These are phyloP conservation scores for Acanthamoeba quina DNA, from an alignment of 208 protist genomes.

Conservation along the genomic window DNA sequence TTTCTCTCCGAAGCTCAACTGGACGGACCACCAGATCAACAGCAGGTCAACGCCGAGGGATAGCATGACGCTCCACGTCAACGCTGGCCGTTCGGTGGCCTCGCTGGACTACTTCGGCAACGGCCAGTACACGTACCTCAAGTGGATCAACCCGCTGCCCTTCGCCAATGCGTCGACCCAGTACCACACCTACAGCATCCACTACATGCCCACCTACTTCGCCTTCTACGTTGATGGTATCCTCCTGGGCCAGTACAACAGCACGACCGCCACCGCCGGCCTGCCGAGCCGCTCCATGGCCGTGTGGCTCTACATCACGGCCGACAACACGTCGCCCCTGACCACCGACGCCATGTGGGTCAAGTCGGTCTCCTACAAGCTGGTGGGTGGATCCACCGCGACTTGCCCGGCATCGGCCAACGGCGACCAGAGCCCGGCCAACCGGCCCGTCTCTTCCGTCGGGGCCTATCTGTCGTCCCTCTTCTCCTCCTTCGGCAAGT, in stretches of 20 bases:
- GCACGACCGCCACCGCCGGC: neutral
- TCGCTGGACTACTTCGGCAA: neutral
- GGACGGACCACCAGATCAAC: neutral
- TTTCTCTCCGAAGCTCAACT: neutral
- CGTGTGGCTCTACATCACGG: neutral
- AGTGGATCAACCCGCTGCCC: neutral
- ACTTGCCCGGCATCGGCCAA: neutral
- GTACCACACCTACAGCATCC: neutral
- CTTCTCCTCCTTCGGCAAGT: too few species aligned
- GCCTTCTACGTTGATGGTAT: neutral
- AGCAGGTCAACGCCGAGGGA: neutral
- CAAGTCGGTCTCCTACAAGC: neutral
- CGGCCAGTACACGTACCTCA: neutral
- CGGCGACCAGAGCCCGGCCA: too few species aligned
- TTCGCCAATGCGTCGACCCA: neutral
- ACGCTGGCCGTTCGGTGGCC: neutral
- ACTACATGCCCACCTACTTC: slow-evolving; percentile 28
- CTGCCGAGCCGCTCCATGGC: neutral
- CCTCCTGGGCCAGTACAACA: slow-evolving; percentile 7
- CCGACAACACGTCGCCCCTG: neutral
- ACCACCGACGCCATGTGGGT: neutral
- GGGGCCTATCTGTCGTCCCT: too few species aligned
- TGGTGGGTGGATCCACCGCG: neutral
- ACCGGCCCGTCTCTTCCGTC: too few species aligned
- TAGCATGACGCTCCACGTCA: neutral